Evolutionary conservation across 345 rosid genomes (phyloP), one percentile per base, ranked within the genome.

Genomic region (Adansonia digitata): DNA sequence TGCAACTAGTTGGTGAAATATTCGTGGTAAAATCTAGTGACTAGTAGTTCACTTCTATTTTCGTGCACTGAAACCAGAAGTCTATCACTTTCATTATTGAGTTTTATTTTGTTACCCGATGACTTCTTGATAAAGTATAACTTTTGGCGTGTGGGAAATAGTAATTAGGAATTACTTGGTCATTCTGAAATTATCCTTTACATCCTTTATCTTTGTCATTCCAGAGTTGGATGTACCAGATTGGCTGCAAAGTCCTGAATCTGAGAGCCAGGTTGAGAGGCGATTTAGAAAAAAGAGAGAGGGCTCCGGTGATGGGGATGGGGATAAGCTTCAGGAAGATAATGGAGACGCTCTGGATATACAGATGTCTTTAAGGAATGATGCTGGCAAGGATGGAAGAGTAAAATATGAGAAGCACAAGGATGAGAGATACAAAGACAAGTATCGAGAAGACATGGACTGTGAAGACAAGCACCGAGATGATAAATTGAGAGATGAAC

Each of bases 261-360:
- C 85, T 0, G 96, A 92, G 49, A 90, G 71, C 75, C 81, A 77
- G 71, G 52, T 76, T 62, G 97, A 92, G 72, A 87, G 86, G 56
- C 88, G 88, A 45, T 81, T 73, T 66, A 85, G 92, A 85, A 92
- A 84, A 77, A 90, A 77, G 87, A 82, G 82, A 73, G 97, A 88
- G 80, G 85, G 78, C 77, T 86, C 86, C 78, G 88, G 81, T 80
- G 85, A 82, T 56, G 84, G 82, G 34, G 34, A 31, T 31, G 34
- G 34, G 74, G 86, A 86, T 69, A 89, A 85, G 81, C 88, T 83
- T 80, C 85, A 79, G 24, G 91, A 88, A 77, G 90, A 89, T 83
- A 77, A 73, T 85, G 92, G 83, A 53, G 92, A 83, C 37, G 77
- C 40, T 42, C 83, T 82, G 76, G 87, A 81, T 45, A 86, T 80